Percentiles rank a stretch among this genome's conserved stretches.
Conservation (phyloP, 495 filamentous ascomycete genomes). For the Neurospora sp. region DNA sequence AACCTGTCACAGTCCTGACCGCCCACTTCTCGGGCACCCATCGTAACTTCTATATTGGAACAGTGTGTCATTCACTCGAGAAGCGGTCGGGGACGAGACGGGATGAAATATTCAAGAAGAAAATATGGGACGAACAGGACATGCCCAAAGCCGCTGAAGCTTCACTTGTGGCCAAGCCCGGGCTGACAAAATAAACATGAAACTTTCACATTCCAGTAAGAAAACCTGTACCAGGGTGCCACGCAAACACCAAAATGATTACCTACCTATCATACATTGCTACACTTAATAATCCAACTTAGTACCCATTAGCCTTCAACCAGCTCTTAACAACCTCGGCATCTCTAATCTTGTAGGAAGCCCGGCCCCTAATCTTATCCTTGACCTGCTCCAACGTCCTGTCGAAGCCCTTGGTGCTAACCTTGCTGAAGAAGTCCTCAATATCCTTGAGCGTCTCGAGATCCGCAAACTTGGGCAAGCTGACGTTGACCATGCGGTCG, state of each 20-base stretch:
- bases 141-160: background rate
- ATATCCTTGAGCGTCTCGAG: conserved; percentile 64
- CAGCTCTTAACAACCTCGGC: conserved; percentile 49
- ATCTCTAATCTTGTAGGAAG: conserved; percentile 68
- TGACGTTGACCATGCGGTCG: conserved; percentile 73
- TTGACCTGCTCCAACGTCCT: conserved; percentile 66
- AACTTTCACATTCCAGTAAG: background rate
- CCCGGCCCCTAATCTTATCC: conserved; percentile 70
- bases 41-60: background rate
- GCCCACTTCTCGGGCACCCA: background rate
- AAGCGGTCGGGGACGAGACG: background rate
- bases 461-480: conserved; percentile 67
- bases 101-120: background rate
- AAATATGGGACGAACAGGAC: background rate
- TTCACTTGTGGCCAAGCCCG: background rate
- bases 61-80: background rate
- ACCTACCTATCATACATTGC: background rate
- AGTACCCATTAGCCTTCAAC: conserved; percentile 21
- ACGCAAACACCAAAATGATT: background rate
- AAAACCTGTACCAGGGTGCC: background rate
- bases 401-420: conserved; percentile 72
- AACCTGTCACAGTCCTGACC: background rate
- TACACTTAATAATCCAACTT: background rate
- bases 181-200: background rate
- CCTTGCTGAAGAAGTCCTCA: conserved; percentile 67